Evolutionary conservation across 306 rosid genomes (phyloP).

Genomic region (Trifolium pratense): DNA sequence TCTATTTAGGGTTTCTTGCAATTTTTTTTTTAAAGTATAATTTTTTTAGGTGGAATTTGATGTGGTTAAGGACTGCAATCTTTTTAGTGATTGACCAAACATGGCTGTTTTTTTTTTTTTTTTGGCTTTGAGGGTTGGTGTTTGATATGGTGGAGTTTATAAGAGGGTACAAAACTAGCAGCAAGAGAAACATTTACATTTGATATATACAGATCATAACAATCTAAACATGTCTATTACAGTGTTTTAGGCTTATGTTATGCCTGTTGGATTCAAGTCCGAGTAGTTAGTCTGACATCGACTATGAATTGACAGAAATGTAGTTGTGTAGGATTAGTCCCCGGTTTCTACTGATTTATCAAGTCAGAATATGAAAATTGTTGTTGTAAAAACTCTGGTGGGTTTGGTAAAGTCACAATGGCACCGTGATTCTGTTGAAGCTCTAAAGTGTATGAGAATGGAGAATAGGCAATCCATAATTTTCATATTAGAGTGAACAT

Average conservation of each 20-base stretch:
- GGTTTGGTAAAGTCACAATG: too few relatives aligned
- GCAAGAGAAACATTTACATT: not conserved
- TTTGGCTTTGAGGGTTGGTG: too few relatives aligned
- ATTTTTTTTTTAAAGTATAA: constrained; percentile 8
- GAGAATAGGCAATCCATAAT: not conserved
- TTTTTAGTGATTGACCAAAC: not conserved
- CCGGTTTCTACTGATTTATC: not conserved
- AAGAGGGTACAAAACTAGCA: not conserved
- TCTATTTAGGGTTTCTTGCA: constrained; percentile 43
- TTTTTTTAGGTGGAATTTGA: constrained; percentile 36
- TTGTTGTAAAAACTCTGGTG: not conserved
- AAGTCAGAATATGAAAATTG: not conserved
- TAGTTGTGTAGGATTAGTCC: not conserved
- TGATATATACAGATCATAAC: not conserved
- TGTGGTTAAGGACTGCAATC: constrained; percentile 16
- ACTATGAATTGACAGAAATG: too few relatives aligned
- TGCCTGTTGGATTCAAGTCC: not conserved
- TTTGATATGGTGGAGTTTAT: not conserved
- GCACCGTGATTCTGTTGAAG: too few relatives aligned
- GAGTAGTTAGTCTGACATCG: too few relatives aligned
- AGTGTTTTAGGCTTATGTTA: not conserved
- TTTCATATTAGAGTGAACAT: not conserved
- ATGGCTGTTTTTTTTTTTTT: not conserved
- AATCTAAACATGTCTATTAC: not conserved
- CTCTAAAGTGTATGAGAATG: not conserved